Base-by-base conservation (phyloP, 1,284 basidiomycete genomes). In the Apiotrichum gracile region DNA sequence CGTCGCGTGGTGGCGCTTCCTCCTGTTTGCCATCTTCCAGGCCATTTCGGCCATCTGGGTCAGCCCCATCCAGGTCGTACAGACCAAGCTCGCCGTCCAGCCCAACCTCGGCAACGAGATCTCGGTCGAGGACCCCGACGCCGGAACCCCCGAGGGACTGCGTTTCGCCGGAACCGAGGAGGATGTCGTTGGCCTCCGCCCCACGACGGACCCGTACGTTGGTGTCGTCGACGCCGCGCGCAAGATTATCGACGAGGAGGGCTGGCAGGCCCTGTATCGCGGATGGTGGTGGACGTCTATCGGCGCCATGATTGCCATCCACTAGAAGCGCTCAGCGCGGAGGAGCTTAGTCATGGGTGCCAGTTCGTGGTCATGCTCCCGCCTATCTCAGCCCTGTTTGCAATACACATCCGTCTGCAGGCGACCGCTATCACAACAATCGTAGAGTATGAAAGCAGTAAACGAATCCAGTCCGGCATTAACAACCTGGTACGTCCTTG, bases 201-300 rank as follows among this genome's bases (percentile, higher is more conserved):
- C 83, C 51, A 90, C 91, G 66, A 84, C 82, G 40, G 88, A 92
- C 64, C 89, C 91, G n/a, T 94, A 94, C 68, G 69, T 81, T 35
- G 86, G 90, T 7, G 72, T 91, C 41, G 67, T 83, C 14, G 88
- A 92, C 67, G 90, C 87, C 58, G 83, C 79, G 17, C 85, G 85
- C 72, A 81, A 84, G 64, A 88, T 92, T 38, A 71, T 86, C n/a
- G 80, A 86, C 47, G 90, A 93, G 73, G 90, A 93, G 71, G 90
- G 90, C 1, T 82, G 81, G 77, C 72, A 73, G 57, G 81, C 87
- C 5, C 74, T 93, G 55, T 91, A 88, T 70, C 82, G 90, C 41
- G 90, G 86, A 5, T 92, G 88, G 88, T 91, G 87, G 87, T 75
- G 89, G 60, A 91, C 89, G 2, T 77, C 87, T 67, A 64, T 89